Conservation (phyloP, 2,329 filamentous ascomycete species). For the Phaeosphaeria sp. region DNA sequence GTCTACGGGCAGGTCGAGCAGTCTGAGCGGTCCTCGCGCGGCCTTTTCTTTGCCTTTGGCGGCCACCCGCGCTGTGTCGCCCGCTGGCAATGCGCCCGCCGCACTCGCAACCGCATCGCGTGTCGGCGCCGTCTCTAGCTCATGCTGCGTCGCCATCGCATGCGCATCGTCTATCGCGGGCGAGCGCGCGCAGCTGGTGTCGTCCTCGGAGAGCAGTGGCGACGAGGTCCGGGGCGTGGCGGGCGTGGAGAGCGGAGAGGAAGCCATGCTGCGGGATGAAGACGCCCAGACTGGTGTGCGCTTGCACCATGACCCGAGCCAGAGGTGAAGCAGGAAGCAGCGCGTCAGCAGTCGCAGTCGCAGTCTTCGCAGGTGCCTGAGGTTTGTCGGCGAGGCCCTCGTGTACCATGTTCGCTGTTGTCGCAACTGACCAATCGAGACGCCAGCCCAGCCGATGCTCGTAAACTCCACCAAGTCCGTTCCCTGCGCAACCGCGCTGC, state of each 20-base stretch:
- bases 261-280: slow-evolving; percentile 41
- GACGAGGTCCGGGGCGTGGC: slow-evolving; percentile 36
- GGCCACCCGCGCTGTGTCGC: slow-evolving; percentile 49
- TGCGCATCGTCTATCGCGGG: slow-evolving; percentile 32
- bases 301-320: slow-evolving; percentile 35
- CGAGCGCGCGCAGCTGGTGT: slow-evolving; percentile 22
- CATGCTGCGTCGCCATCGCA: slow-evolving; percentile 15
- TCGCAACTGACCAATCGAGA: slow-evolving; percentile 17
- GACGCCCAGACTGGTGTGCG: slow-evolving; percentile 30
- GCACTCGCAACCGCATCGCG: slow-evolving; percentile 10
- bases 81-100: slow-evolving; percentile 10
- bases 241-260: slow-evolving; percentile 38
- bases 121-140: slow-evolving; percentile 18
- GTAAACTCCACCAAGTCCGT: slow-evolving; percentile 1
- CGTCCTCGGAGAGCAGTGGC: slow-evolving; percentile 36
- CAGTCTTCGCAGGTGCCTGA: slow-evolving; percentile 26
- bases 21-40: slow-evolving; percentile 63
- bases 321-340: slow-evolving; percentile 26
- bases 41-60: slow-evolving; percentile 59
- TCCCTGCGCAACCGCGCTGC: slow-evolving; percentile 19
- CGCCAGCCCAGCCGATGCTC: slow-evolving; percentile 5
- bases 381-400: slow-evolving; percentile 12
- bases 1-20: slow-evolving; percentile 80
- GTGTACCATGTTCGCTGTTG: slow-evolving; percentile 11
- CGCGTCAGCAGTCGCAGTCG: slow-evolving; percentile 25